Percentiles rank a stretch among this genome's conserved stretches.
Conservation (phyloP, 2,329 filamentous ascomycete species). For the Aureobasidium lini region DNA sequence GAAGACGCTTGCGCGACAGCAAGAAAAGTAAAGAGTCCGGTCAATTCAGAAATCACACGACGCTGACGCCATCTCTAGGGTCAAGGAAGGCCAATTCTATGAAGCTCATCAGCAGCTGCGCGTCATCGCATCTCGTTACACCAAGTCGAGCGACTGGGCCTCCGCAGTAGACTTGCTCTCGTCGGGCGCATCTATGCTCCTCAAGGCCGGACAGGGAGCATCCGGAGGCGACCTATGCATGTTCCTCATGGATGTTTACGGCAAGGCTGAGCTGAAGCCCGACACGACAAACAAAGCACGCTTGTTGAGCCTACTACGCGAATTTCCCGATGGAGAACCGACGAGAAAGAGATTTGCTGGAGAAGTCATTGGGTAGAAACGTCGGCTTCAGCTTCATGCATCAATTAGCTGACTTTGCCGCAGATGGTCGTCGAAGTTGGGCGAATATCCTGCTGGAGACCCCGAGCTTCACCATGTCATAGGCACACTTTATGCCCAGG, state of each 20-base stretch:
- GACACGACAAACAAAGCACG: constrained; percentile 67
- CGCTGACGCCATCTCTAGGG: constrained; percentile 45
- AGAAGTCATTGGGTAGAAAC: constrained; percentile 66
- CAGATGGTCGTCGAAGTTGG: constrained; percentile 77
- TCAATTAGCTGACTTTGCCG: not conserved
- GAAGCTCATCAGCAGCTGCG: constrained; percentile 98
- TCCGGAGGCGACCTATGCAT: constrained; percentile 86
- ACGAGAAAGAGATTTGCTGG: constrained; percentile 87
- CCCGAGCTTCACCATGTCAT: constrained; percentile 90
- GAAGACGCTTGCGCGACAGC: constrained; percentile 66
- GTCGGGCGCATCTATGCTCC: constrained; percentile 73
- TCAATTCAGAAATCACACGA: not conserved
- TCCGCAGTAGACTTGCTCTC: constrained; percentile 82
- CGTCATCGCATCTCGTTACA: constrained; percentile 87
- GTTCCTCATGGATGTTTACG: constrained; percentile 84
- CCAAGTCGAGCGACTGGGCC: constrained; percentile 76
- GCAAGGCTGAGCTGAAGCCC: constrained; percentile 71
- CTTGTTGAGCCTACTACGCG: constrained; percentile 67
- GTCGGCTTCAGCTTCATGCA: not conserved
- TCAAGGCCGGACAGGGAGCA: constrained; percentile 88
- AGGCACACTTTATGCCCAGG: constrained; percentile 79
- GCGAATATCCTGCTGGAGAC: constrained; percentile 84
- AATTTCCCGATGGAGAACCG: constrained; percentile 77
- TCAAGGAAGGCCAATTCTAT: constrained; percentile 87
- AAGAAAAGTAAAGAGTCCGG: constrained; percentile 54